Evolutionary conservation across 2,329 filamentous ascomycete species (phyloP), one percentile per base, ranked within the genome.

Genomic region (Fusarium verrucosum): DNA sequence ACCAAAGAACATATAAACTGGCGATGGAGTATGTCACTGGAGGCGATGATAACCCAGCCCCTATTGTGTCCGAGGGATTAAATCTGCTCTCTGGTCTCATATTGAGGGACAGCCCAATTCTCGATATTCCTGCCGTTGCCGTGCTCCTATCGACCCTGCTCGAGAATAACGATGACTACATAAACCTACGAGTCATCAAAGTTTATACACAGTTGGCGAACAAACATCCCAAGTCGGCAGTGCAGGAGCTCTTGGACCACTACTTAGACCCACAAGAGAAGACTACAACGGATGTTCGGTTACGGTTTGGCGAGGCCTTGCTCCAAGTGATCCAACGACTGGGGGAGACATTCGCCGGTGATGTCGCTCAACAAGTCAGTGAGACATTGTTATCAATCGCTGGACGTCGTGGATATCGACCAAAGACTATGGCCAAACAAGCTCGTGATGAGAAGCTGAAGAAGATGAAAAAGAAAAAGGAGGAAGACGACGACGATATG

Each of bases 251-350:
- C 0, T 76, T 89, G 0, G 88, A 91, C 22, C 83, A 86, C 37
- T 92, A 92, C 65, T 75, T 90, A 17, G 90, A 93, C 70, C 72
- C 84, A 1, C 78, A 80, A 42, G 88, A 92, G 72, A 79, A 78
- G n/a, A 75, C 78, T 7, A 73, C 79, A 0, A 83, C 90, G 1
- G 89, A 92, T 72, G 81, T 84, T 3, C 84, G 90, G 3, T 80
- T 92, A 1, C 82, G 89, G 10, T 85, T 92, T 62, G 90, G 89
- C 44, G 90, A 93, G 73, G 86, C 87, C 1, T 75, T 91, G 20
- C 70, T 87, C 3, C 86, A 88, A 66, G 84, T 89, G 0, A 81
- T 90, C n/a, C 83, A 91, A 71, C 81, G 82, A 8, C 79, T 88
- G 2, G 83, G 85, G 7, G 78, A 82, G 49, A 83, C 81, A 0